A percentile compares a stretch with the other conserved stretches of the same genome.
Evolutionary conservation across 2,329 filamentous ascomycete genomes (phyloP).

Genomic region (Pseudocercospora macadamiae): DNA sequence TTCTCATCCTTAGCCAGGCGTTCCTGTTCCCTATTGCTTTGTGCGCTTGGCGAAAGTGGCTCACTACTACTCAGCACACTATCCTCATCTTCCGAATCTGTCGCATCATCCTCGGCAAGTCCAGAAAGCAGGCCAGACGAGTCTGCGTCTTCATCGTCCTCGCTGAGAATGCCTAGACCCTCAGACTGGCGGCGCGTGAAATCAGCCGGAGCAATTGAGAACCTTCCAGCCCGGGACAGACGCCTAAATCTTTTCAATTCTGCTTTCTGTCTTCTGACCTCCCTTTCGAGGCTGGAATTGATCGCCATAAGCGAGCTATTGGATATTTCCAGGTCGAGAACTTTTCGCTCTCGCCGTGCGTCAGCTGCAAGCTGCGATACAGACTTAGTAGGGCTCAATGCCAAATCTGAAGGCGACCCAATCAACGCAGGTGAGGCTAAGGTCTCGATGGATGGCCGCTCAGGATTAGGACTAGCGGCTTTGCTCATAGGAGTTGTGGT

Average conservation of each 20-base stretch:
- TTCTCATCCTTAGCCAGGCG: slow-evolving; percentile 77
- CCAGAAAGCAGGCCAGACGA: slow-evolving; percentile 33
- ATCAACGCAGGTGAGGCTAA: slow-evolving; percentile 24
- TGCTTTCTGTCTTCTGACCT: slow-evolving; percentile 86
- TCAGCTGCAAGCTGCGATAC: slow-evolving; percentile 81
- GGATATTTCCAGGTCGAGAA: slow-evolving; percentile 93
- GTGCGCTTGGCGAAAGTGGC: slow-evolving; percentile 41
- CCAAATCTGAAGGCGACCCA: slow-evolving; percentile 22
- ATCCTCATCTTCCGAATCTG: slow-evolving; percentile 26
- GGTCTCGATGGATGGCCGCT: slow-evolving; percentile 33
- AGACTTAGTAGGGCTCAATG: slow-evolving; percentile 46
- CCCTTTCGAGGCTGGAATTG: slow-evolving; percentile 87
- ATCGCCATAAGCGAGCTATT: slow-evolving; percentile 95
- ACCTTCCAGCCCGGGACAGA: slow-evolving; percentile 77
- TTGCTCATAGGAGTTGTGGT: not conserved
- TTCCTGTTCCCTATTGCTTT: slow-evolving; percentile 47
- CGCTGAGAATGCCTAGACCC: slow-evolving; percentile 36
- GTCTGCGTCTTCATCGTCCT: slow-evolving; percentile 37
- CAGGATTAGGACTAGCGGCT: slow-evolving; percentile 20
- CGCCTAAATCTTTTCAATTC: slow-evolving; percentile 84
- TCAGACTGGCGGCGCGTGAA: slow-evolving; percentile 42
- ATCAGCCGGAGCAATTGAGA: slow-evolving; percentile 58
- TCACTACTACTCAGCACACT: slow-evolving; percentile 36
- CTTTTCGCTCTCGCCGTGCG: slow-evolving; percentile 88
- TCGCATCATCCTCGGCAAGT: slow-evolving; percentile 22